Evolutionary conservation across 2,329 filamentous ascomycete genomes (phyloP), one percentile per base, ranked within the genome.

Genomic region (Emmonsiellopsis sp.): DNA sequence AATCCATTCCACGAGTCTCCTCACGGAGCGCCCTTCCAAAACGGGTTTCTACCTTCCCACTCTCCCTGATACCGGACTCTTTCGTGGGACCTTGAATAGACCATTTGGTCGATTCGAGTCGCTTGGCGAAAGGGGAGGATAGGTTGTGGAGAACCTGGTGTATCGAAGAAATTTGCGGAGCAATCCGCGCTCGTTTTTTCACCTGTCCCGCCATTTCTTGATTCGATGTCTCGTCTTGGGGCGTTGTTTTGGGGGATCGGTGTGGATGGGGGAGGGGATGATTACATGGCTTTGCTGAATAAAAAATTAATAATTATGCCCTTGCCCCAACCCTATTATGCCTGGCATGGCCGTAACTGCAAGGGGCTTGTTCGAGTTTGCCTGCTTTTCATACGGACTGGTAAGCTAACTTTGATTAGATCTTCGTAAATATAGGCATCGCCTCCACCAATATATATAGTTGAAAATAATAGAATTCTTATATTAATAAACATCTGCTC

Each of bases 1-100:
- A 77, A 81, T 81, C 78, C 78, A 80, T 81, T 81, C 78, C 77
- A 80, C 68, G 77, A 80, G 61, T 70, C 70, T 70, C 65, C 62
- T 60, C 57, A 52, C 47, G 65, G 65, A 64, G 67, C 51, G 68
- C 67, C 68, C 62, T 68, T 69, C 63, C 64, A 59, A 63, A 63
- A 57, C 55, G 33, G 37, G 33, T 60, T 65, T 57, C 58, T 46
- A 55, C 53, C 56, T 53, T 53, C 50, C 57, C 57, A 63, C 58
- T 61, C 69, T 73, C 68, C 71, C 71, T 68, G 54, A 71, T 72
- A 74, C 71, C 69, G 68, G 71, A 74, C 71, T 66, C 64, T 60
- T 58, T 55, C 53, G 51, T 53, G 31, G 31, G 49, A 59, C 53
- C 54, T 51, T 56, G 21, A 27, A 27, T 27, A 27, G 21, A 5